Base-by-base conservation (phyloP, 305 asterid species). In the Solanum hybrid region DNA sequence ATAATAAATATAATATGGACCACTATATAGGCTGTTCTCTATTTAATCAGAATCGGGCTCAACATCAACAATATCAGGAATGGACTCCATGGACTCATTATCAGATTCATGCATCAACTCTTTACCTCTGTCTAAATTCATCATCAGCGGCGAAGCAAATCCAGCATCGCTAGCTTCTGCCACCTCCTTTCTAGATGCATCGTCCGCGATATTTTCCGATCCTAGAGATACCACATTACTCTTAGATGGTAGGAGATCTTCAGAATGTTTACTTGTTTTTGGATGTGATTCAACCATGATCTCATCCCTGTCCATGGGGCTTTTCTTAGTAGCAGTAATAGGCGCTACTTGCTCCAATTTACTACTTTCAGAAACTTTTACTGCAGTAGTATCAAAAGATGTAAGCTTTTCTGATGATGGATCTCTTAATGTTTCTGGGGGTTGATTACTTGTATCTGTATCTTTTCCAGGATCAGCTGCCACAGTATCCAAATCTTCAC, bases 31-130 rank as follows among this genome's bases (percentile, higher is more conserved):
- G 31, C 17, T 4, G 79, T 66, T 24, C 36, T 42, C 56, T 4
- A 11, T 27, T 26, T 64, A 87, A 88, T 93, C 89, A 96, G 96
- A 94, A 92, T 96, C 98, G 4, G 99, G 98, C 90, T 96, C 99
- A 19, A 93, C 96, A 85, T 95, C 97, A 13, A 94, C 92, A 78
- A 95, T 96, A 90, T 95, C 97, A 12, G 99, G 99, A 86, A 95
- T 35, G 34, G 92, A 85, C 78, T 93, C 96, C 26, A 9, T 12
- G 13, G 84, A 60, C 13, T 93, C 94, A 4, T 93, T 85, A 51
- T 92, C 96, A 7, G 86, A 60, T 66, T 91, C 95, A 22, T 88
- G 84, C 87, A 87, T 51, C 86, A 56, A 87, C 64, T 91, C 94
- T 86, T 86, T 88, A 51, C 91, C 82, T 64, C 81, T 89, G 60